Conservation (phyloP, 208 protist species). For the Balamuthia mandrillaris region DNA sequence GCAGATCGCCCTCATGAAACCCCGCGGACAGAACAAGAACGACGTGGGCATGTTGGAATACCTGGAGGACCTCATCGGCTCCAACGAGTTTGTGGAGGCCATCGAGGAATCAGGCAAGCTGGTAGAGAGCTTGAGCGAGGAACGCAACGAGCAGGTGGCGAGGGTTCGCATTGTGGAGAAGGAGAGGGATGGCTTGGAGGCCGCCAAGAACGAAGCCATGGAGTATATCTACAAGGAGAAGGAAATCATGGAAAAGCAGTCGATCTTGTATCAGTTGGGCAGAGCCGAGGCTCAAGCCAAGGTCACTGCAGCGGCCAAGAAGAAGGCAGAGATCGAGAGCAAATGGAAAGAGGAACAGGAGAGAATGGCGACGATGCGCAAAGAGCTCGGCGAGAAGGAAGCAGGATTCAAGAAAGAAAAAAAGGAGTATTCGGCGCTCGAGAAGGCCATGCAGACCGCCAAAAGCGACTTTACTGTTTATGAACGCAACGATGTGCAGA, state of each 20-base stretch:
- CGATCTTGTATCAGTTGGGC: conserved; percentile 83
- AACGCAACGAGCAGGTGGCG: conserved; percentile 84
- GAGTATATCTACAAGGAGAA: conserved; percentile 89
- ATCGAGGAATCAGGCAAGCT: conserved; percentile 81
- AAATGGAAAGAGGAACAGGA: conserved; percentile 62
- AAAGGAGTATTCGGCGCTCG: conserved; percentile 27
- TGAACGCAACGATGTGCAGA: conserved; percentile 73
- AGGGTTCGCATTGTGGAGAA: conserved; percentile 86
- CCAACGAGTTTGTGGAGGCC: conserved; percentile 79
- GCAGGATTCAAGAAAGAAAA: conserved; percentile 59
- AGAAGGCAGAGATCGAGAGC: conserved; percentile 61
- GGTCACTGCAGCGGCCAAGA: neutral
- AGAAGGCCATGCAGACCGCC: conserved; percentile 39
- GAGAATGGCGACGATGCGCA: conserved; percentile 71
- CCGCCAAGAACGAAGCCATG: conserved; percentile 85
- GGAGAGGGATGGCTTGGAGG: conserved; percentile 83
- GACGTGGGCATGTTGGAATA: conserved; percentile 99
- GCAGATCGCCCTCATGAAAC: conserved; percentile 99
- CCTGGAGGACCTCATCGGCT: conserved; percentile 99
- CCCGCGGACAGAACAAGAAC: conserved; percentile 89
- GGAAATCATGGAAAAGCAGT: conserved; percentile 83
- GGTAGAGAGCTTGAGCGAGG: conserved; percentile 87
- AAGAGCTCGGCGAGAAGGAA: conserved; percentile 73
- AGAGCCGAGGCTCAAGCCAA: conserved; percentile 4
- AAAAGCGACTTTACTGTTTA: conserved; percentile 63